These are phyloP conservation scores for Biancaea sappan DNA, from an alignment of 306 rosid genomes.

Conservation along the genomic window DNA sequence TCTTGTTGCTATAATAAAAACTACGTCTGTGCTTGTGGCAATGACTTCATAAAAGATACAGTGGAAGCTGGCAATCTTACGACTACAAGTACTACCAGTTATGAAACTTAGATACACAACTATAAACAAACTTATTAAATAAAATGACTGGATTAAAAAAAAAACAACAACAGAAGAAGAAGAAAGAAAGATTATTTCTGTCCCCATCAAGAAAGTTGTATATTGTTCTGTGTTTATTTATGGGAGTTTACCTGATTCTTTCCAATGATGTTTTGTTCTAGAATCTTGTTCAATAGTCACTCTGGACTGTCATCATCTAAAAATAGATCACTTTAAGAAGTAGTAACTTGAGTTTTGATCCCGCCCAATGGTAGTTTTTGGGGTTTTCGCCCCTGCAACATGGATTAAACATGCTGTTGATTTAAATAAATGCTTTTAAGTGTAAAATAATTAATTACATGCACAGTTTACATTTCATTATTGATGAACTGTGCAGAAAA, in stretches of 20 bases:
- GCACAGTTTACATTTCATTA: neutral
- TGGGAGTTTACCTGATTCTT: neutral
- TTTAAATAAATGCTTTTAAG: too few species aligned
- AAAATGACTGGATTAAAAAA: neutral
- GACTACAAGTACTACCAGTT: neutral
- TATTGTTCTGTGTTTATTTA: neutral
- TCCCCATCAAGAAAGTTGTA: too few species aligned
- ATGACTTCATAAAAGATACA: neutral
- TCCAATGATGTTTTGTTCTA: neutral
- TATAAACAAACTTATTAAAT: too few species aligned
- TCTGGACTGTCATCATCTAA: too few species aligned
- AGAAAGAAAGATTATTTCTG: neutral
- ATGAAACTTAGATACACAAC: neutral
- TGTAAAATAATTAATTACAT: too few species aligned
- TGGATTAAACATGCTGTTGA: neutral
- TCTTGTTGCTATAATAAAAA: too few species aligned
- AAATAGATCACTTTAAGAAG: neutral
- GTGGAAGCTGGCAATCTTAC: neutral
- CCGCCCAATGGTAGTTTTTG: neutral
- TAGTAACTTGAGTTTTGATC: neutral
- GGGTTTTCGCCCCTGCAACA: neutral
- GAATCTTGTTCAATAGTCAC: neutral
- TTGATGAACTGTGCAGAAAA: conserved; percentile 31
- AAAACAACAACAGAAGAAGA: too few species aligned
- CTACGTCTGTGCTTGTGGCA: neutral